These are phyloP conservation scores for Pneumocystis wakefieldiae DNA, from an alignment of 1,139 yeast species.

Conservation along the genomic window DNA sequence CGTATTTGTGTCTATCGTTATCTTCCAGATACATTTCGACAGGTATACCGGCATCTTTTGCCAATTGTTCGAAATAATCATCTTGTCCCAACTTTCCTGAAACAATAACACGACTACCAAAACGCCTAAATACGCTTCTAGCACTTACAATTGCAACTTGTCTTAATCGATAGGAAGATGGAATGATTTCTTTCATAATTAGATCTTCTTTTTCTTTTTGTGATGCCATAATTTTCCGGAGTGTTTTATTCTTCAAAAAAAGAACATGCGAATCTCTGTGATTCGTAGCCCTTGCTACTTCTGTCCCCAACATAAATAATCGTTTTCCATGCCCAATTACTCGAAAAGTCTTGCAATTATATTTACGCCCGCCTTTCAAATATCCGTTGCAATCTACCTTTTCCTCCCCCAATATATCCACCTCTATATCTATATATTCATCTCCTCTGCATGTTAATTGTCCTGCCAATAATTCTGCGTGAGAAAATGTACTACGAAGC, in stretches of 20 bases:
- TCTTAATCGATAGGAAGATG: conserved; percentile 52
- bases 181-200: conserved; percentile 38
- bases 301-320: conserved; percentile 51
- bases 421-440: conserved; percentile 24
- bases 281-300: conserved; percentile 50
- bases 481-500: neutral
- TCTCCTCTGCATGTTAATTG: conserved; percentile 21
- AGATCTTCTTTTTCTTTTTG: conserved; percentile 50
- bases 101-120: conserved; percentile 52
- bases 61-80: conserved; percentile 65
- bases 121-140: conserved; percentile 49
- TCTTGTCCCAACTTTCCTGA: conserved; percentile 54
- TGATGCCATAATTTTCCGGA: conserved; percentile 42
- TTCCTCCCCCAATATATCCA: conserved; percentile 40
- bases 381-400: conserved; percentile 44
- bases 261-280: conserved; percentile 51
- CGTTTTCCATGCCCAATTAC: conserved; percentile 37
- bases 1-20: conserved; percentile 11
- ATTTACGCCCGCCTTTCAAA: conserved; percentile 42
- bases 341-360: conserved; percentile 43
- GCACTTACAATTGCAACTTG: conserved; percentile 49
- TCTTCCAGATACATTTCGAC: conserved; percentile 32
- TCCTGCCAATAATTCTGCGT: conserved; percentile 14
- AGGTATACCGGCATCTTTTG: conserved; percentile 43
- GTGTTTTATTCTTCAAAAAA: conserved; percentile 43